Base-by-base conservation (phyloP, 2,329 filamentous ascomycete species). In the Ambrosiella cleistominuta region DNA sequence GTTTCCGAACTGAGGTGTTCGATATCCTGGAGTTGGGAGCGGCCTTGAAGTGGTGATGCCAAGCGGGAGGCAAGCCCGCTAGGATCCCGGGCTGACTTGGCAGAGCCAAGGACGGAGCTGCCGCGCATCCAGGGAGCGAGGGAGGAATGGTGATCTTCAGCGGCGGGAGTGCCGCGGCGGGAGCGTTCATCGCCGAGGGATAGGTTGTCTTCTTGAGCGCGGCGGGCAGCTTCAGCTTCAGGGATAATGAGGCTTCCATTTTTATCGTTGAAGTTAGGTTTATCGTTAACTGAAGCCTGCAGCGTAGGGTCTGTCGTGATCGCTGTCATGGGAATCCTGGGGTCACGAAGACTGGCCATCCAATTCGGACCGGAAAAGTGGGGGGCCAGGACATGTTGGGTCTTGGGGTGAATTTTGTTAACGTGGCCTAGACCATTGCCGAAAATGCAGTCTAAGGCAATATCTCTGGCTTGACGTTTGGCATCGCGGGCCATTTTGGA, bases 111-210 rank as follows among this genome's bases (percentile, higher is more conserved):
- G 2, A 68, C 65, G 0, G 75, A 79, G 2, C 69, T 70, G 9
- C 65, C 62, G 2, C 73, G 74, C 61, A 75, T 77, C 77, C 77
- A 79, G 3, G 77, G 77, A 65, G 75, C 69, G 58, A 76, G 67
- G 13, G 72, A 74, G 1, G 74, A 76, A 57, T 83, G 78, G 60
- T 94, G 85, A 3, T 80, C 79, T 57, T 93, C 75, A 7, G 79
- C 77, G 0, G 79, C 75, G 0, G 74, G 78, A 0, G 79, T 84
- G n/a, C 49, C 49, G 12, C 59, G 59, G 17, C 59, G 59, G 19
- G 59, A 57, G 7, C 52, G 59, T 19, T 60, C 59, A n/a, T 55
- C 59, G 7, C 53, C 54, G 69, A 87, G 80, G 17, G 83, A 54
- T 12, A 40, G n/a, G 36, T 17, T 42, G 42, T 42, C 39, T 2